phyloP scores from a whole-genome alignment of 2,329 filamentous ascomycete genomes.

The Berkeleyomyces rouxiae region DNA sequence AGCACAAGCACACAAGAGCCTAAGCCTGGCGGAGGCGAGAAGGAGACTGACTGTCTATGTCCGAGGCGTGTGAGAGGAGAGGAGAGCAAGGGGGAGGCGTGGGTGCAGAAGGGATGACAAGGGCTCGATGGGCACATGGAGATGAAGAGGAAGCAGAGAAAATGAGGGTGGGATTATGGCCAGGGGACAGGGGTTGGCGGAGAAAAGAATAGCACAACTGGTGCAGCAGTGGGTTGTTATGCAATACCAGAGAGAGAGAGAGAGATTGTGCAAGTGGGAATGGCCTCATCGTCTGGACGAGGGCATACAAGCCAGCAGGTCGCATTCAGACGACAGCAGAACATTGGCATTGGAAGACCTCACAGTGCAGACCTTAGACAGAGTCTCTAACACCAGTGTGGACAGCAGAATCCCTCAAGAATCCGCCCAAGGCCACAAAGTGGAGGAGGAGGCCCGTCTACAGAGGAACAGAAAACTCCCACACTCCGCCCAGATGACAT shows the following conservation, averaged over 20 bases:
- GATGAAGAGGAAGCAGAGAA: neutral
- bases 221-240: neutral
- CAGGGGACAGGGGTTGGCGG: neutral
- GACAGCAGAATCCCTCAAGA: neutral
- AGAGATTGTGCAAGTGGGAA: no score
- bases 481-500: neutral
- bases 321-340: no score
- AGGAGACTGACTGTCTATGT: neutral
- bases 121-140: neutral
- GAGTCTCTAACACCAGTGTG: no score
- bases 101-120: neutral
- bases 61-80: neutral
- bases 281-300: no score
- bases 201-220: neutral
- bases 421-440: neutral
- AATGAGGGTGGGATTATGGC: neutral
- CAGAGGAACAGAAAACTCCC: no score
- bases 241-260: neutral
- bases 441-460: no score
- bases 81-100: neutral
- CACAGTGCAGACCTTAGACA: no score
- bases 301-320: no score
- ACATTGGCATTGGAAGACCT: no score
- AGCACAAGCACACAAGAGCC: neutral
- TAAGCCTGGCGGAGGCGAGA: neutral